phyloP scores from a whole-genome alignment of 257 asterid genomes.

The Leonotis leonurus region DNA sequence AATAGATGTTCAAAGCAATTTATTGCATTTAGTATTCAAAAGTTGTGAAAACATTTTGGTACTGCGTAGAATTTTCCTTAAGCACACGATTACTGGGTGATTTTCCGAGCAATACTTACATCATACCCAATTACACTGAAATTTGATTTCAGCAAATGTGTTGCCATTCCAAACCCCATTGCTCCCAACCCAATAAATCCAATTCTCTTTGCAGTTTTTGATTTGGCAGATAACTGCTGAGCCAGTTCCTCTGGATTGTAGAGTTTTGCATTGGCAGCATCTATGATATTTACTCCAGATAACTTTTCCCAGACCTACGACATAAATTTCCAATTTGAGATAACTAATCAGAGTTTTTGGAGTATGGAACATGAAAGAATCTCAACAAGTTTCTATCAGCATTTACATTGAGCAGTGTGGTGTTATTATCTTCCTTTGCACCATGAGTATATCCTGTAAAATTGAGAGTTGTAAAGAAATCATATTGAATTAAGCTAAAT shows the following conservation, averaged over 20 bases:
- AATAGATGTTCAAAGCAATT: neutral
- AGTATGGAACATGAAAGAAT: slow-evolving; percentile 10
- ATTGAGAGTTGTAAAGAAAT: neutral
- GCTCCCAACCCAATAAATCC: slow-evolving; percentile 99
- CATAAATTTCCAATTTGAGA: slow-evolving; percentile 18
- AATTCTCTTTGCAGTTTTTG: slow-evolving; percentile 53
- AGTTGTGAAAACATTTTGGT: neutral
- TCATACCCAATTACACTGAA: slow-evolving; percentile 76
- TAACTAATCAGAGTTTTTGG: neutral
- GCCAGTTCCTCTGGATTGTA: slow-evolving; percentile 81
- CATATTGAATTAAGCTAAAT: slow-evolving; percentile 8
- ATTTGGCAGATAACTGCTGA: slow-evolving; percentile 41
- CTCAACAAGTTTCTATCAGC: neutral
- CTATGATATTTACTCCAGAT: slow-evolving; percentile 60
- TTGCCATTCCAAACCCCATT: slow-evolving; percentile 99
- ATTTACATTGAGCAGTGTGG: slow-evolving; percentile 56
- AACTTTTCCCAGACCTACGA: slow-evolving; percentile 80
- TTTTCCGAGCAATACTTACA: slow-evolving; percentile 41
- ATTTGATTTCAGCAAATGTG: slow-evolving; percentile 77
- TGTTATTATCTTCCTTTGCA: slow-evolving; percentile 32
- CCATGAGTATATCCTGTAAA: slow-evolving; percentile 56
- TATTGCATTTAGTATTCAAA: neutral
- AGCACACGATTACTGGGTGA: slow-evolving; percentile 10
- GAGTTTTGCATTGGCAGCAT: slow-evolving; percentile 54
- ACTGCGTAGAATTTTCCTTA: neutral